Conservation (phyloP, 148 eudicot species). For the Rhododendron williamsianum region DNA sequence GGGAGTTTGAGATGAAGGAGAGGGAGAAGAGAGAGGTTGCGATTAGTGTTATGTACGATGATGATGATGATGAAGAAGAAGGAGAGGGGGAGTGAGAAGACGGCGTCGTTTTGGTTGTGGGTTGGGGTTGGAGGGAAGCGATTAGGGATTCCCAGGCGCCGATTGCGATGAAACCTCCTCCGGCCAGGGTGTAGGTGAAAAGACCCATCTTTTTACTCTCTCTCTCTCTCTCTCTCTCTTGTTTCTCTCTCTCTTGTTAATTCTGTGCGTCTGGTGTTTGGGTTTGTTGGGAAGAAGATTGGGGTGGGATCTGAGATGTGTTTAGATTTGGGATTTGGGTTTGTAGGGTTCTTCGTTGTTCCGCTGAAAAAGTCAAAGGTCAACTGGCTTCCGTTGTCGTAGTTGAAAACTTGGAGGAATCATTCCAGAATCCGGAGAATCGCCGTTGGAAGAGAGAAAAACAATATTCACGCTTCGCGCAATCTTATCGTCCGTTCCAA, state of each 20-base stretch:
- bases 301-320: neutral
- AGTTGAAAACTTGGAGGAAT: neutral
- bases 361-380: neutral
- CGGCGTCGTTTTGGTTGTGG: neutral
- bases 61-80: neutral
- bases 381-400: neutral
- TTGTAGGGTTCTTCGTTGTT: neutral
- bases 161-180: slow-evolving; percentile 48
- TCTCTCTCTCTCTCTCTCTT: neutral
- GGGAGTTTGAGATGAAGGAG: slow-evolving; percentile 36
- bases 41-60: slow-evolving; percentile 22
- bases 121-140: slow-evolving; percentile 18
- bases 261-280: neutral
- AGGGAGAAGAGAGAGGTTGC: slow-evolving; percentile 30
- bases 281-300: neutral
- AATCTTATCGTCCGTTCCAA: no score
- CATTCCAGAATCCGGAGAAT: neutral
- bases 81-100: neutral
- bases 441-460: neutral
- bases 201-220: slow-evolving; percentile 43
- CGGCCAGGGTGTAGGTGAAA: slow-evolving; percentile 57
- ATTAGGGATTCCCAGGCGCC: slow-evolving; percentile 70
- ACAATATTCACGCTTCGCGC: neutral
- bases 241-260: neutral
- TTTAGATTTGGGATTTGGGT: neutral